phyloP scores from a whole-genome alignment of 2,329 filamentous ascomycete genomes.

The Ophiognomonia clavigignenti-juglandacearum region DNA sequence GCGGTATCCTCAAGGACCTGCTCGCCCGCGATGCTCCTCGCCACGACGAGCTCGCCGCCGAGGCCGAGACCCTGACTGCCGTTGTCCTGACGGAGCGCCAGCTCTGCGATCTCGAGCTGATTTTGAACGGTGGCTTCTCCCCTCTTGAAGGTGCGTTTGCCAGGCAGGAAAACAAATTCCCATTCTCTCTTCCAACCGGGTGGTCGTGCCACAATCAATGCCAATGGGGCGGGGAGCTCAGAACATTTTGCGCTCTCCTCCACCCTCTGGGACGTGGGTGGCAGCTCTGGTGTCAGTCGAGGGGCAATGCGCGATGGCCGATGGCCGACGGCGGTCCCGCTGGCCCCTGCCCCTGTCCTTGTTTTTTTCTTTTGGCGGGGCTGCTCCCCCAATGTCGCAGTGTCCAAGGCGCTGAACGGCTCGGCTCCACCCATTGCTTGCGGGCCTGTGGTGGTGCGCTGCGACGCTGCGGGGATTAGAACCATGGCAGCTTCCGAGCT shows the following conservation, averaged over 20 bases:
- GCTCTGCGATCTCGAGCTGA: slow-evolving; percentile 94
- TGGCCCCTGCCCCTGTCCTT: neutral
- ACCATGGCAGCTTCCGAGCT: slow-evolving; percentile 2
- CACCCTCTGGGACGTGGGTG: slow-evolving; percentile 81
- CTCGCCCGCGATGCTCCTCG: slow-evolving; percentile 86
- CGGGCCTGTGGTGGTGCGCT: neutral
- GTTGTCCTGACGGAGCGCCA: slow-evolving; percentile 87
- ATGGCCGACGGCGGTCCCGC: neutral
- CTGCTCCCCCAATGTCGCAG: neutral
- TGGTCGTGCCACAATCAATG: neutral
- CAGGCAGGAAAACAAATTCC: neutral
- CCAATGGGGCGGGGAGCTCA: no score
- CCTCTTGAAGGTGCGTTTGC: slow-evolving; percentile 81
- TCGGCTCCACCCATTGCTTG: slow-evolving; percentile 8
- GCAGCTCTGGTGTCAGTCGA: neutral
- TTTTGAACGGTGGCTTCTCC: slow-evolving; percentile 96
- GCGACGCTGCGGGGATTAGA: slow-evolving; percentile 6
- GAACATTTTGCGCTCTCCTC: no score
- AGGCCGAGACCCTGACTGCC: slow-evolving; percentile 83
- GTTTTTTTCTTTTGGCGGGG: slow-evolving; percentile 14
- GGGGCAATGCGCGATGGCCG: slow-evolving; percentile 1
- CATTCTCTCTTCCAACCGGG: neutral
- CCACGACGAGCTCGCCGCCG: slow-evolving; percentile 71
- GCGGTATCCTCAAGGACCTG: slow-evolving; percentile 96
- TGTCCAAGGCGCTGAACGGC: slow-evolving; percentile 7